Conservation (phyloP, 345 rosid genomes). For the Tarenaya hassleriana region DNA sequence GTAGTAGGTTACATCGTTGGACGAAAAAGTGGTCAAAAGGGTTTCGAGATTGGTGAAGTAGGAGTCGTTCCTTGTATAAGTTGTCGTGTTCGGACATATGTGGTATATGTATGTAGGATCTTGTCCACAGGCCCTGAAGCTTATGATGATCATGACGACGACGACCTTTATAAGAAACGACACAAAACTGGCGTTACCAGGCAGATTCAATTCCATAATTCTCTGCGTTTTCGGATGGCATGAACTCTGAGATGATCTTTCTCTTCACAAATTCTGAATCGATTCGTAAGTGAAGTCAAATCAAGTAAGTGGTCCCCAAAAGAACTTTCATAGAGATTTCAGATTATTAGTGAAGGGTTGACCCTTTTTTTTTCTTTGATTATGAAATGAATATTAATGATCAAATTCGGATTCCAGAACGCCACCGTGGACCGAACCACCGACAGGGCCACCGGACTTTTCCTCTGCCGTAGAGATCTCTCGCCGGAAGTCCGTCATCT, state of each 20-base stretch:
- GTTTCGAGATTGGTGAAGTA: slow-evolving; percentile 31
- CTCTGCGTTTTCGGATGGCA: too few species aligned
- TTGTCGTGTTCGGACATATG: background rate
- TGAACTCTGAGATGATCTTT: too few species aligned
- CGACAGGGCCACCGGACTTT: slow-evolving; percentile 32
- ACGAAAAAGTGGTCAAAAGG: slow-evolving; percentile 31
- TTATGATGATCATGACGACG: slow-evolving; percentile 13
- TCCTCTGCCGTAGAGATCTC: slow-evolving; percentile 33
- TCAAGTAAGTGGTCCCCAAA: too few species aligned
- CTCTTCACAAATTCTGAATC: too few species aligned
- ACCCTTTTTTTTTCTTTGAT: too few species aligned
- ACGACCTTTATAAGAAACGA: too few species aligned
- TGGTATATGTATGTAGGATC: background rate
- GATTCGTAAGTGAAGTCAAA: too few species aligned
- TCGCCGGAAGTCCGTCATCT: slow-evolving; percentile 25
- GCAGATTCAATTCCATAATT: too few species aligned
- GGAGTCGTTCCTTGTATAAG: slow-evolving; percentile 28
- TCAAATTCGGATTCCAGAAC: slow-evolving; percentile 44
- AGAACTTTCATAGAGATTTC: too few species aligned
- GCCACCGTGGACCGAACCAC: slow-evolving; percentile 24
- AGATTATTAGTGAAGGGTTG: too few species aligned
- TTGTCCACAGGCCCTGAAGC: slow-evolving; percentile 30
- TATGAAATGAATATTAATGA: too few species aligned
- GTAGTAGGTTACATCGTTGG: slow-evolving; percentile 13
- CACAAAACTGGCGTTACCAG: too few species aligned